Conservation (phyloP, 129 eudicot species). For the Flaveria trinervia region DNA sequence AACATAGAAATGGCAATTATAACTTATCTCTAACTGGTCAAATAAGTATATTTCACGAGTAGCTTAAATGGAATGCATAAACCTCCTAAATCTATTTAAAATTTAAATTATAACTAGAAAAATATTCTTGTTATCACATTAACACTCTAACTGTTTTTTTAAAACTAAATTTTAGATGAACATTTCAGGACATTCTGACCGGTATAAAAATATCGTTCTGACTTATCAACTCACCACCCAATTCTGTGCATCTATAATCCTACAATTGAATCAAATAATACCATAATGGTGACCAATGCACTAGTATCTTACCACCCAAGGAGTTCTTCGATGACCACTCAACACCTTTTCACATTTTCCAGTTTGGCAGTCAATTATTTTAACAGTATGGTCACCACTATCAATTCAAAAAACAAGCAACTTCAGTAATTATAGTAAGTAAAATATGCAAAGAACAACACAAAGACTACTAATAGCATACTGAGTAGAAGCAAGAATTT, state of each 20-base stretch:
- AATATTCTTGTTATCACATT: background rate
- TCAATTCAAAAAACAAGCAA: constrained; percentile 20
- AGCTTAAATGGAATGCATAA: background rate
- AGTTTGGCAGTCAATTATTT: constrained; percentile 83
- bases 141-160: background rate
- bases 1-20: background rate
- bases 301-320: constrained; percentile 89
- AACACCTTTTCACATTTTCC: constrained; percentile 92
- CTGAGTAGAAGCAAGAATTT: constrained; percentile 97
- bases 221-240: background rate
- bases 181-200: background rate
- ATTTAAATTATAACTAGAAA: background rate
- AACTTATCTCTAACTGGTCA: no score
- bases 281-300: constrained; percentile 6
- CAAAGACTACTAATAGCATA: constrained; percentile 32
- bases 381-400: constrained; percentile 99
- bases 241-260: constrained; percentile 13
- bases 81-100: background rate
- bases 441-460: constrained; percentile 38
- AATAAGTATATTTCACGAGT: no score
- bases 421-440: constrained; percentile 44
- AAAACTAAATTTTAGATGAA: background rate
- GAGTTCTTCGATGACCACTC: constrained; percentile 97
- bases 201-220: background rate
- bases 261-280: background rate